Evolutionary conservation across 192 early-diverging fungal genomes (phyloP).

Genomic region (Gorgonomyces haynaldii): DNA sequence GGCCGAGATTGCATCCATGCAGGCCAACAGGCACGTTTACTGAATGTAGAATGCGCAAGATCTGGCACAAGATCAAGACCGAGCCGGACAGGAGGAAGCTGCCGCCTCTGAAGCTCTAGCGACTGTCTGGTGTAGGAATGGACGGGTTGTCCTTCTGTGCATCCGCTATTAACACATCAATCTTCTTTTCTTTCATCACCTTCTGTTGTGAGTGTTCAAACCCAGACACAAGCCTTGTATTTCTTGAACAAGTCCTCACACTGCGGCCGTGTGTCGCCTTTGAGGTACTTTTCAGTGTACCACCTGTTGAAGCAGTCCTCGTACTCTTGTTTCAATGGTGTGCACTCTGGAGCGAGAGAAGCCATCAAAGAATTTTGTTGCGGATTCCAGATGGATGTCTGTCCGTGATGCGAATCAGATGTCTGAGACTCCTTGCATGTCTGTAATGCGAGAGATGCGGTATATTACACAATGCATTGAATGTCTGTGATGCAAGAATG

Average conservation of each 20-base stretch:
- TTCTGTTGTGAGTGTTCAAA: constrained; percentile 36
- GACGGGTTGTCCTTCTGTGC: constrained; percentile 70
- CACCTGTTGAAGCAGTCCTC: constrained; percentile 90
- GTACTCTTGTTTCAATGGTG: constrained; percentile 71
- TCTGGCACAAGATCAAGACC: constrained; percentile 2
- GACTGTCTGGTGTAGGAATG: constrained; percentile 8
- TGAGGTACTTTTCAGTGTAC: constrained; percentile 92
- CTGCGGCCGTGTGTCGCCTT: constrained; percentile 63
- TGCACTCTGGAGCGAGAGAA: constrained; percentile 41
- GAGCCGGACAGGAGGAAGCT: not conserved
- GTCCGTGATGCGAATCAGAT: no score
- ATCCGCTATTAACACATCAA: constrained; percentile 73
- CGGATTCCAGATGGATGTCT: no score
- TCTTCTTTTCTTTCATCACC: constrained; percentile 68
- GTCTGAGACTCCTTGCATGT: no score
- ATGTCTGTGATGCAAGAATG: no score
- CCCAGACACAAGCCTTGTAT: constrained; percentile 77
- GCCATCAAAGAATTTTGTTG: no score
- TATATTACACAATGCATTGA: no score
- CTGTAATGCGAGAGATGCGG: no score
- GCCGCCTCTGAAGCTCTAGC: not conserved
- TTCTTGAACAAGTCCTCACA: constrained; percentile 76
- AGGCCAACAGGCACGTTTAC: constrained; percentile 26
- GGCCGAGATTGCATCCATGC: constrained; percentile 44
- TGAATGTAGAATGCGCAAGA: constrained; percentile 5